These are phyloP conservation scores for Rubus parviflorus DNA, from an alignment of 306 rosid species.

Conservation along the genomic window DNA sequence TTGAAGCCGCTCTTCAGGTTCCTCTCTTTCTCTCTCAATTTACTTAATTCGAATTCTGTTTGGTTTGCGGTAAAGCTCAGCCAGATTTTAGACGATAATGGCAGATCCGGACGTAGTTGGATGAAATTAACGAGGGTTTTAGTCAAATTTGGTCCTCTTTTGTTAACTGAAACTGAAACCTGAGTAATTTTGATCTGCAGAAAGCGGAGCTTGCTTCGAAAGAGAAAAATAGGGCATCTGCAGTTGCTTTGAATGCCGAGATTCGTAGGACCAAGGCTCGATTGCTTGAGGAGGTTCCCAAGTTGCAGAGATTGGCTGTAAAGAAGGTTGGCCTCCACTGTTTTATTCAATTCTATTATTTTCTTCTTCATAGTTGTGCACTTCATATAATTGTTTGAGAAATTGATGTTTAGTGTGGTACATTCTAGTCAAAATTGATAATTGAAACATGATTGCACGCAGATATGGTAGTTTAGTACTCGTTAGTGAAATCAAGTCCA, in stretches of 20 bases:
- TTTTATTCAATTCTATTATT: conserved; percentile 1
- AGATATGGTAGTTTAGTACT: not conserved
- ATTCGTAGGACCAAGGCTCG: conserved; percentile 94
- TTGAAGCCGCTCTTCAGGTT: conserved; percentile 74
- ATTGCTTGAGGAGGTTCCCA: conserved; percentile 90
- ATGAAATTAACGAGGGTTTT: not conserved
- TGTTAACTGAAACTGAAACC: not conserved
- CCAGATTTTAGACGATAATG: not conserved
- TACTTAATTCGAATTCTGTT: conserved; percentile 14
- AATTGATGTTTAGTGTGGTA: not conserved
- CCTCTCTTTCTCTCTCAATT: conserved; percentile 10
- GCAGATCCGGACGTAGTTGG: conserved; percentile 13
- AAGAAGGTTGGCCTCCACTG: conserved; percentile 58
- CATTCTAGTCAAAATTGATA: not conserved
- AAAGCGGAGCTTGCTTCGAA: conserved; percentile 89
- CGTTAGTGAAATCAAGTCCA: not conserved
- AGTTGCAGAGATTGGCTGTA: conserved; percentile 85
- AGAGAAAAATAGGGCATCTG: conserved; percentile 85
- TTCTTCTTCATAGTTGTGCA: not conserved
- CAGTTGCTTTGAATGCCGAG: conserved; percentile 94
- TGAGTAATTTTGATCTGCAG: conserved; percentile 43
- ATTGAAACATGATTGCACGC: not conserved
- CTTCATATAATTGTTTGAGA: not conserved
- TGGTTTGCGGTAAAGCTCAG: conserved; percentile 6
- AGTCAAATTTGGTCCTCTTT: not conserved